These are phyloP conservation scores for Pilasporangium apinafurcum DNA, from an alignment of 352 stramenopile species.

Conservation along the genomic window DNA sequence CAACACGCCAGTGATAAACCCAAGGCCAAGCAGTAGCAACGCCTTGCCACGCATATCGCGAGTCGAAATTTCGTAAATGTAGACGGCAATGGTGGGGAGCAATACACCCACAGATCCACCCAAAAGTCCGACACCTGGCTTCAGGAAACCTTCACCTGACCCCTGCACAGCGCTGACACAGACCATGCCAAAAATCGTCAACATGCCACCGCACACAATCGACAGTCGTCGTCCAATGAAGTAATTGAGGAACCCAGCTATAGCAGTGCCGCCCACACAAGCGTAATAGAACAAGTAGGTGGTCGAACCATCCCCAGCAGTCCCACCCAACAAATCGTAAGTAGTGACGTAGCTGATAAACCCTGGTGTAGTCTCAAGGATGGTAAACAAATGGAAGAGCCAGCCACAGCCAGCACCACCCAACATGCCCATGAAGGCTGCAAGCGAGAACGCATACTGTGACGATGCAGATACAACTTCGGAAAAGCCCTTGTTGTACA, in stretches of 20 bases:
- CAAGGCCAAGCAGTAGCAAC: constrained; percentile 62
- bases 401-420: constrained; percentile 67
- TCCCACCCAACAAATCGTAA: constrained; percentile 61
- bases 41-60: constrained; percentile 79
- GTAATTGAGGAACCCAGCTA: constrained; percentile 52
- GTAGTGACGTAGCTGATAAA: constrained; percentile 76
- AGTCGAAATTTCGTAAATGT: constrained; percentile 86
- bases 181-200: constrained; percentile 68
- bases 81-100: constrained; percentile 66
- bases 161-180: constrained; percentile 53
- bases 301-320: constrained; percentile 46
- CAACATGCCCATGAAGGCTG: constrained; percentile 68
- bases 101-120: constrained; percentile 54
- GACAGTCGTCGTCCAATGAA: constrained; percentile 72
- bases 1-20: constrained; percentile 61
- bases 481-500: constrained; percentile 89
- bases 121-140: constrained; percentile 58
- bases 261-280: constrained; percentile 36
- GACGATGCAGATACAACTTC: constrained; percentile 81
- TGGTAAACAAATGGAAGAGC: constrained; percentile 77
- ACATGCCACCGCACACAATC: constrained; percentile 61
- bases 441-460: constrained; percentile 81
- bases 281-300: constrained; percentile 71
- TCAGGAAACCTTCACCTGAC: constrained; percentile 42
- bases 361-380: constrained; percentile 59